Evolutionary conservation across 1,284 basidiomycete species (phyloP).

Genomic region (Testicularia cyperi): DNA sequence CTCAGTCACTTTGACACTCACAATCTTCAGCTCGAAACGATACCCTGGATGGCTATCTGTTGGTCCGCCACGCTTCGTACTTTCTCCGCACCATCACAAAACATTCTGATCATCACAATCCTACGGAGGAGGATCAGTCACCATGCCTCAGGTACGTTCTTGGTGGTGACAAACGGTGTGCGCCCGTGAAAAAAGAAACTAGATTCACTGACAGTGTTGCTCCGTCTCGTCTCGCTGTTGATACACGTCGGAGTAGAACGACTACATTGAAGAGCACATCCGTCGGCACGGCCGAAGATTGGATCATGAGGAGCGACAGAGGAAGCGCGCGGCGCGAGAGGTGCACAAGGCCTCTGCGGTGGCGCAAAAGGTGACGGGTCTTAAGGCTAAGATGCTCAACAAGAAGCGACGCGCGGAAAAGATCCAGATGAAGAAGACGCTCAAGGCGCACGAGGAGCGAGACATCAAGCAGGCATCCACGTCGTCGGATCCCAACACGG

Average conservation of each 20-base stretch:
- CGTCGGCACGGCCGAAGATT: slow-evolving; percentile 56
- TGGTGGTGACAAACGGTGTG: too few species aligned
- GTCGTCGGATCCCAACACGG: slow-evolving; percentile 53
- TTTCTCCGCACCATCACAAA: slow-evolving; percentile 1
- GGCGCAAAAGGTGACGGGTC: slow-evolving; percentile 91
- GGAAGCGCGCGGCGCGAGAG: slow-evolving; percentile 87
- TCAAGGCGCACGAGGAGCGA: slow-evolving; percentile 97
- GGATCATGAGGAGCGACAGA: slow-evolving; percentile 62
- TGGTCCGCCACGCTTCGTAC: too few species aligned
- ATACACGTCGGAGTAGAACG: slow-evolving; percentile 55
- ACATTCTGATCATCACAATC: too few species aligned
- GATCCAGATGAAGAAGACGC: slow-evolving; percentile 97
- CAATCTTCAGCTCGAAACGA: too few species aligned
- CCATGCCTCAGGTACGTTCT: slow-evolving; percentile 46
- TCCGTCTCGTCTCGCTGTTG: background rate
- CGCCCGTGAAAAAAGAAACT: too few species aligned
- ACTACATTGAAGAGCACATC: slow-evolving; percentile 63
- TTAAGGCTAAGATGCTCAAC: slow-evolving; percentile 96
- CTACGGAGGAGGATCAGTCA: slow-evolving; percentile 11
- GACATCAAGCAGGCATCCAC: slow-evolving; percentile 71
- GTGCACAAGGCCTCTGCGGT: slow-evolving; percentile 83
- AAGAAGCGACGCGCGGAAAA: slow-evolving; percentile 95
- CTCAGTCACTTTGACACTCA: too few species aligned
- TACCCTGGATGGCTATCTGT: too few species aligned
- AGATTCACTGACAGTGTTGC: too few species aligned